phyloP scores from a whole-genome alignment of 2,329 filamentous ascomycete species.

The Neonectria coccinea region DNA sequence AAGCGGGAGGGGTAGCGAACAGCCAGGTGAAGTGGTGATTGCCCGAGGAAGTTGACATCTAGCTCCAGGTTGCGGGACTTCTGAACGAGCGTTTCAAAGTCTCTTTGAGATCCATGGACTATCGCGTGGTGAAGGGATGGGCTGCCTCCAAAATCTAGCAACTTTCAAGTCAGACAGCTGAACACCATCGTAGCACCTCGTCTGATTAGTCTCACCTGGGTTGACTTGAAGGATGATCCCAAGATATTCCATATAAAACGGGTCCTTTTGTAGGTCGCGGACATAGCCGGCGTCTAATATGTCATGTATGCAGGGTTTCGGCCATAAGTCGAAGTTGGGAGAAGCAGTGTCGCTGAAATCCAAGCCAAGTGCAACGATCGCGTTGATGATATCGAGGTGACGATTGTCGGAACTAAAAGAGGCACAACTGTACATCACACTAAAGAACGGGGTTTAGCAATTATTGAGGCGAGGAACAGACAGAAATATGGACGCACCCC shows the following conservation, averaged over 20 bases:
- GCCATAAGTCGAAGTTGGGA: conserved; percentile 5
- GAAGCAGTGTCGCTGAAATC: conserved; percentile 3
- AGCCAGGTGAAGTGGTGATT: conserved; percentile 15
- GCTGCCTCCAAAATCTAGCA: neutral
- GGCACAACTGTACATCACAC: conserved; percentile 2
- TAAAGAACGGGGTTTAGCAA: neutral
- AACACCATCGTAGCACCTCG: neutral
- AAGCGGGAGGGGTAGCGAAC: neutral
- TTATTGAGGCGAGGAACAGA: neutral
- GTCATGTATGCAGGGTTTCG: neutral
- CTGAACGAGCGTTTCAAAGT: neutral
- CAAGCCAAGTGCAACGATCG: neutral
- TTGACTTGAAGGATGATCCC: neutral
- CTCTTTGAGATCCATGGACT: neutral
- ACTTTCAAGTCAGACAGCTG: neutral
- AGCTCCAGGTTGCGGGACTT: neutral
- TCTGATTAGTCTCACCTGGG: neutral
- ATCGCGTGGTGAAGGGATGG: conserved; percentile 7
- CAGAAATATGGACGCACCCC: neutral
- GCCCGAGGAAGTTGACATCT: conserved; percentile 10
- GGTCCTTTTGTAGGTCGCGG: neutral
- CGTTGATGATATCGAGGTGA: neutral
- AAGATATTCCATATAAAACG: conserved; percentile 2
- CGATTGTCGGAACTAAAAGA: neutral
- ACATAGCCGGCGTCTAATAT: no score